Evolutionary conservation across 2,329 filamentous ascomycete genomes (phyloP), one percentile per base, ranked within the genome.

Genomic region (Penicillium hesseltinei): DNA sequence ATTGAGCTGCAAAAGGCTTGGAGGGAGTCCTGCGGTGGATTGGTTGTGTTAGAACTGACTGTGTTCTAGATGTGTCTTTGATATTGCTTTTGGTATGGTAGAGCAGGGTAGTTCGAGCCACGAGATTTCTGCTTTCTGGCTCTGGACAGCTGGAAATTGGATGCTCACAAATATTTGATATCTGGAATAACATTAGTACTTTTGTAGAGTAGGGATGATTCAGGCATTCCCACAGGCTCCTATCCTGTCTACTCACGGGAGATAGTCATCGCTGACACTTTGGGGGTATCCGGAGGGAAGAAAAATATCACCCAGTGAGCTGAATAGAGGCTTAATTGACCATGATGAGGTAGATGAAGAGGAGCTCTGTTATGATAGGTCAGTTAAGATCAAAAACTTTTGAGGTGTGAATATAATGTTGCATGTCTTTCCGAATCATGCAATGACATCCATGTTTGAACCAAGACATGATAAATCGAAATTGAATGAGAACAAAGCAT

Each of bases 251-350:
- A 65, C 67, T 62, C 57, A 95, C 77, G 88, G 81, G 5, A 91
- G 79, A 74, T 97, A 97, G 74, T 97, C 92, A 15, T 84, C 79
- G 1, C 89, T 93, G 31, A 97, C 92, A 48, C 88, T 94, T 64
- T 92, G 84, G 0, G 92, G 92, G 73, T 88, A 97, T n/a, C 92
- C 92, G 1, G 89, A 87, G 0, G 92, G 92, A 1, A 96, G 81
- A 70, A 96, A 96, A 29, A 92, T 84, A 64, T 91, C 87, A 42
- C 92, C 71, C 2, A 84, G 61, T 62, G 72, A 64, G 75, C 75
- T 63, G 70, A 67, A 21, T 27, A 74, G 59, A 17, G 68, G 62
- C 33, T 60, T 61, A 7, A 60, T 35, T 33, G 67, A 70, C 67
- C 68, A 70, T 60, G 62, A 52, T 33, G 58, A 59, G 2, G 58